A percentile compares a stretch with the other conserved stretches of the same genome.
Conservation (phyloP, 495 filamentous ascomycete species). For the Penicillium lagena region DNA sequence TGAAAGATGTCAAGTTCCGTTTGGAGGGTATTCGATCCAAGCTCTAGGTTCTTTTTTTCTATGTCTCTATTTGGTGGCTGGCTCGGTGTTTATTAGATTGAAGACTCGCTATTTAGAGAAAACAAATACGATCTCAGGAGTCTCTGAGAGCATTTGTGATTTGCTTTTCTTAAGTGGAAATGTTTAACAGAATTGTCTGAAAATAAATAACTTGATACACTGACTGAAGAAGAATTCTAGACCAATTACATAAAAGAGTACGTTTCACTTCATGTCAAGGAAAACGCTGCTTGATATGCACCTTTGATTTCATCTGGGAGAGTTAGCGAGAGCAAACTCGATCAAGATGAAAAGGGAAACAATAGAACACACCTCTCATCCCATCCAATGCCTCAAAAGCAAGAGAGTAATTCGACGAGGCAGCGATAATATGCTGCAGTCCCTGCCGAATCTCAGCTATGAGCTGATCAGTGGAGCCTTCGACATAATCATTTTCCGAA, state of each 20-base stretch:
- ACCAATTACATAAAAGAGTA: constrained; percentile 4
- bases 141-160: too few relatives aligned
- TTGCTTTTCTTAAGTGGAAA: too few relatives aligned
- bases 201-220: neutral
- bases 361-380: constrained; percentile 47
- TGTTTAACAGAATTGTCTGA: neutral
- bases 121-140: too few relatives aligned
- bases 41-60: constrained; percentile 37
- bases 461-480: constrained; percentile 33
- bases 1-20: constrained; percentile 95
- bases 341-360: neutral
- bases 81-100: neutral
- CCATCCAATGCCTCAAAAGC: constrained; percentile 57
- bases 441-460: constrained; percentile 50
- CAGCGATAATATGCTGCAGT: constrained; percentile 40
- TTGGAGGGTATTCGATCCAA: constrained; percentile 88
- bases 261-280: constrained; percentile 19
- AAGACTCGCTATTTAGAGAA: neutral
- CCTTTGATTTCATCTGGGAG: constrained; percentile 37
- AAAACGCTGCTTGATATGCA: constrained; percentile 41
- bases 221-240: constrained; percentile 2
- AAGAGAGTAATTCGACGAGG: constrained; percentile 48
- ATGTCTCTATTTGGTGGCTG: neutral
- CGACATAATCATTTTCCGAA: constrained; percentile 19
- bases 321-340: constrained; percentile 2